These are phyloP conservation scores for Avicennia marina DNA, from an alignment of 257 asterid species.

Conservation along the genomic window DNA sequence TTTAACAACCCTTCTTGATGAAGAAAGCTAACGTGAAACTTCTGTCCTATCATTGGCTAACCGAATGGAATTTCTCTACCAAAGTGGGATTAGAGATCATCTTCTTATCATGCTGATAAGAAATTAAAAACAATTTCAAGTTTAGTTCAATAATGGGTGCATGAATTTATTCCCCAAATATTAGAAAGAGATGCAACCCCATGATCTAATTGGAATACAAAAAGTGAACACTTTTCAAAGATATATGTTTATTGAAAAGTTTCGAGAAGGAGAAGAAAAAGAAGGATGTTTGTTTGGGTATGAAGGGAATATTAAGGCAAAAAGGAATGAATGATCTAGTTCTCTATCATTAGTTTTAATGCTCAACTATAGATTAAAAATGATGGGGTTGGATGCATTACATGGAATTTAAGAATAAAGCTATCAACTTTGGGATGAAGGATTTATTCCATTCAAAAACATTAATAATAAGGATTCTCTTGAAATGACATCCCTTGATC, in stretches of 20 bases:
- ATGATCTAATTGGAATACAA: slow-evolving; percentile 31
- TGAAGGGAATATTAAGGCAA: slow-evolving; percentile 24
- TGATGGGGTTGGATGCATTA: slow-evolving; percentile 29
- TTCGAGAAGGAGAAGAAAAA: not conserved
- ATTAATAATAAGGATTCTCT: slow-evolving; percentile 7
- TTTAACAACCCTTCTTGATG: too few relatives aligned
- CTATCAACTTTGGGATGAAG: slow-evolving; percentile 29
- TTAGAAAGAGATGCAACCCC: slow-evolving; percentile 16
- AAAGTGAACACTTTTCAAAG: slow-evolving; percentile 21
- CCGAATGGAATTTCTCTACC: too few relatives aligned
- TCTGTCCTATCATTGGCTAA: too few relatives aligned
- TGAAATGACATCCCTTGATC: slow-evolving; percentile 2
- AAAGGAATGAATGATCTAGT: slow-evolving; percentile 10
- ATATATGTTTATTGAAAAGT: slow-evolving; percentile 10
- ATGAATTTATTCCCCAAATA: slow-evolving; percentile 35
- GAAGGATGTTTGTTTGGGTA: slow-evolving; percentile 19
- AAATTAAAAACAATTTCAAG: too few relatives aligned
- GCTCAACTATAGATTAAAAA: slow-evolving; percentile 25
- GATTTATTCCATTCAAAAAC: slow-evolving; percentile 31
- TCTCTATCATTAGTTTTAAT: slow-evolving; percentile 20
- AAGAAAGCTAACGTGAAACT: too few relatives aligned
- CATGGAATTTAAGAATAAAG: slow-evolving; percentile 43
- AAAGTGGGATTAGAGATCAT: too few relatives aligned
- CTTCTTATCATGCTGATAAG: too few relatives aligned
- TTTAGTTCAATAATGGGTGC: not conserved